Percentiles rank a stretch among this genome's conserved stretches.
These are phyloP conservation scores for Balakata baccata DNA, from an alignment of 345 rosid genomes.

Conservation along the genomic window DNA sequence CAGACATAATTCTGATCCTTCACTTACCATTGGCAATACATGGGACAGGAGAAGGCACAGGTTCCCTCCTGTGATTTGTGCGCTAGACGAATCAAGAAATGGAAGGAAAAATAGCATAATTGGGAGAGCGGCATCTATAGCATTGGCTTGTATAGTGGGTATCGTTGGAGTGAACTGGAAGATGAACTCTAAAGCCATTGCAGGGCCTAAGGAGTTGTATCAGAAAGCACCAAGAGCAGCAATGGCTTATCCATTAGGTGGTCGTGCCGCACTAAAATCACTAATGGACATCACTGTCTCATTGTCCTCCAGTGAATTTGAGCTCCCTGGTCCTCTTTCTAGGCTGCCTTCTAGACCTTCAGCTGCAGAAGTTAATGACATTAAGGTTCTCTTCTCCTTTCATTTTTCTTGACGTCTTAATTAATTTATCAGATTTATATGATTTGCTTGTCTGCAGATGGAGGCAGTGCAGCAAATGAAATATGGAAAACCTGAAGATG, in stretches of 20 bases:
- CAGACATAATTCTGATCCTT: conserved; percentile 5
- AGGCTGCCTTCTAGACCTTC: conserved; percentile 41
- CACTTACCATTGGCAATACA: conserved; percentile 5
- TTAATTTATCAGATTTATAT: no score
- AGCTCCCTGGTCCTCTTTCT: conserved; percentile 15
- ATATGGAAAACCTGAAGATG: conserved; percentile 45
- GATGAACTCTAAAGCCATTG: conserved; percentile 38
- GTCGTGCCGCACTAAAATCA: conserved; percentile 47
- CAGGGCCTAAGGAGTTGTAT: conserved; percentile 40
- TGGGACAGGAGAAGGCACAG: conserved; percentile 10
- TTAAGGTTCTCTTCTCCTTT: conserved; percentile 37
- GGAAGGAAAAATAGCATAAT: conserved; percentile 18
- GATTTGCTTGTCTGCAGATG: conserved; percentile 31
- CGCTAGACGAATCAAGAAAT: conserved; percentile 18
- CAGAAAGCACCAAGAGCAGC: conserved; percentile 37
- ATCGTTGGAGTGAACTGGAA: conserved; percentile 31
- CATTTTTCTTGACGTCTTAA: no score
- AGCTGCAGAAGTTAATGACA: conserved; percentile 31
- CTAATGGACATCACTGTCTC: conserved; percentile 47
- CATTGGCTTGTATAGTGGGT: conserved; percentile 51
- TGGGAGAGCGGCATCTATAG: conserved; percentile 34
- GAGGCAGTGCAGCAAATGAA: conserved; percentile 50
- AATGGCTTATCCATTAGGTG: conserved; percentile 26
- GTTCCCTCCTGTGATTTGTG: conserved; percentile 15
- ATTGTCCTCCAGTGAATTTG: conserved; percentile 39